A percentile compares a stretch with the other conserved stretches of the same genome.
phyloP scores from a whole-genome alignment of 2,329 filamentous ascomycete species.

The Ceratocystis albifundus region DNA sequence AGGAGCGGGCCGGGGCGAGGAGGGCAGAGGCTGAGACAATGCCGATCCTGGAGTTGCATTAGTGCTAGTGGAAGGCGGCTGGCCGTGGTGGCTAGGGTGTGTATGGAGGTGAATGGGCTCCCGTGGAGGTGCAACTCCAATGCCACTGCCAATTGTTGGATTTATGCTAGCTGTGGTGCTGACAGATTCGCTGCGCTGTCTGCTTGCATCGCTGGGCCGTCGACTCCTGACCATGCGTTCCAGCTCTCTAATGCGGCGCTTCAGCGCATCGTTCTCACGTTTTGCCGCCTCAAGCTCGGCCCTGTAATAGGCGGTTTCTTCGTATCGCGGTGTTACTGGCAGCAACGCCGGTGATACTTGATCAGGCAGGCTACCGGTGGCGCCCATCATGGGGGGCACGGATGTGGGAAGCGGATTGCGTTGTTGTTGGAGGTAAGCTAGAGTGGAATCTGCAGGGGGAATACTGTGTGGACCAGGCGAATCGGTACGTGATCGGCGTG shows the following conservation, averaged over 20 bases:
- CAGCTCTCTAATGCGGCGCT: slow-evolving; percentile 49
- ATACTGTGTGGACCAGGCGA: slow-evolving; percentile 32
- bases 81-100: slow-evolving; percentile 31
- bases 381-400: slow-evolving; percentile 25
- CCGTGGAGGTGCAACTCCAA: slow-evolving; percentile 24
- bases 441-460: slow-evolving; percentile 30
- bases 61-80: slow-evolving; percentile 24
- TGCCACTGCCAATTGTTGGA: slow-evolving; percentile 28
- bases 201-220: slow-evolving; percentile 36
- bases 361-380: slow-evolving; percentile 21
- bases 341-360: slow-evolving; percentile 42
- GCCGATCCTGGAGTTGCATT: not conserved
- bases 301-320: slow-evolving; percentile 50
- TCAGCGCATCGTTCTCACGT: slow-evolving; percentile 52
- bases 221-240: slow-evolving; percentile 44
- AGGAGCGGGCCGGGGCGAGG: slow-evolving; percentile 32
- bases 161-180: slow-evolving; percentile 38
- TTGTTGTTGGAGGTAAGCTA: slow-evolving; percentile 40
- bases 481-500: slow-evolving; percentile 41
- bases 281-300: slow-evolving; percentile 51
- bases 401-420: slow-evolving; percentile 32
- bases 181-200: slow-evolving; percentile 41
- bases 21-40: slow-evolving; percentile 25
- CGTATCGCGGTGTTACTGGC: slow-evolving; percentile 47
- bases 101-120: slow-evolving; percentile 15